Base-by-base conservation (phyloP, 441 rosid genomes). In the Aleurites moluccanus region DNA sequence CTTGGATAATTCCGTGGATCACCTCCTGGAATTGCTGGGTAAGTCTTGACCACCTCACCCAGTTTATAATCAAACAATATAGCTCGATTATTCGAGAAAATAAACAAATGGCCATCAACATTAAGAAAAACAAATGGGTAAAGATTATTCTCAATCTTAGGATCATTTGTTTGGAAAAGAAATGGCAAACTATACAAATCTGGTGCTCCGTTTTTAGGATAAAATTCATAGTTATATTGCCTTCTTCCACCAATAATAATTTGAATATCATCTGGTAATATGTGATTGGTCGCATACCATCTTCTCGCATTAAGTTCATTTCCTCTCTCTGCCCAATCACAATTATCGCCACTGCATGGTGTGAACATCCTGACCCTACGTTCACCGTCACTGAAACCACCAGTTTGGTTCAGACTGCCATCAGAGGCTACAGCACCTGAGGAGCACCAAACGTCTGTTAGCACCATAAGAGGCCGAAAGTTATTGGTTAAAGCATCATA, bases 401-500 rank as follows among this genome's bases (percentile, higher is more conserved):
- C 98, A 11, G 95, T 88, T 75, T 95, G 93, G 75, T 90, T 83
- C 1, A 95, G 80, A 25, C 84, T 76, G 40, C 97, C 99, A n/a
- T 89, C 88, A 1, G 91, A 83, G 45, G 81, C 77, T 27, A 86
- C 94, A 6, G 94, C 66, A 10, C 98, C 99, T 1, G 99, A 95
- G 27, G 99, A 95, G 78, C 99, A 91, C 98, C 98, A 95, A 42
- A 90, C 88, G 76, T 95, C 91, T 0, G 93, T 92, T 75, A 86
- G 88, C 16, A 93, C 94, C 74, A 81, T 80, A 1, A 95, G 87
- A 0, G 99, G 90, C 3, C 98, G 86, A 76, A 83, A 85, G 3
- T 78, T 53, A 76, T 93, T 90, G 70, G 91, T 79, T 21, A 49
- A 27, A 67, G 86, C 72, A 64, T 95, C 89, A 74, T 92, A 95